A percentile compares a stretch with the other conserved stretches of the same genome.
These are phyloP conservation scores for Verticillium albo-atrum DNA, from an alignment of 2,329 filamentous ascomycete species.

Conservation along the genomic window DNA sequence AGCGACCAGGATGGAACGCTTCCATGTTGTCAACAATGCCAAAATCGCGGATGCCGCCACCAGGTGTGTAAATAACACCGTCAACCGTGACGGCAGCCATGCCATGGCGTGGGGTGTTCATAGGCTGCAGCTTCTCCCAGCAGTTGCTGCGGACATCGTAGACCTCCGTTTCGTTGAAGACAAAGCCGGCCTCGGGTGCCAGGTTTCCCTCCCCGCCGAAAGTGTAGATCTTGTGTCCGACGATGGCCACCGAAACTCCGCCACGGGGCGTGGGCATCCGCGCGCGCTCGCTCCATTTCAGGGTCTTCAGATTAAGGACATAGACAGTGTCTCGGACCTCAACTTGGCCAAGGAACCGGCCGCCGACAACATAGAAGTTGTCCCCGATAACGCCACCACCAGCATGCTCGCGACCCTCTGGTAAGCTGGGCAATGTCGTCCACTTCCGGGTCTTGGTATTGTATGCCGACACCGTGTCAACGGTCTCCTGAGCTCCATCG, in stretches of 20 bases:
- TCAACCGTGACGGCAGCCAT: conserved; percentile 22
- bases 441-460: background rate
- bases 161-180: conserved; percentile 23
- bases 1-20: no score
- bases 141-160: conserved; percentile 21
- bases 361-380: conserved; percentile 31
- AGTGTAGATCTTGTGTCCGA: conserved; percentile 23
- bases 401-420: conserved; percentile 29
- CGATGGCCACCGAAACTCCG: conserved; percentile 21
- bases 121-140: conserved; percentile 19
- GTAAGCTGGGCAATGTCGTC: conserved; percentile 20
- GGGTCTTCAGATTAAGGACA: conserved; percentile 10
- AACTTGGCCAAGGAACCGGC: conserved; percentile 21
- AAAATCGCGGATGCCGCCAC: conserved; percentile 19
- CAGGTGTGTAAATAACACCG: conserved; percentile 25
- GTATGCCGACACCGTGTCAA: background rate
- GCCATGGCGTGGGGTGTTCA: conserved; percentile 28
- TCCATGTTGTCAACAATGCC: no score
- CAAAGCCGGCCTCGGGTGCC: conserved; percentile 7
- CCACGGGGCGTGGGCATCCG: conserved; percentile 33
- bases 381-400: conserved; percentile 20
- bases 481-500: conserved; percentile 4
- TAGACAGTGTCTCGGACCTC: conserved; percentile 30
- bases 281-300: conserved; percentile 20
- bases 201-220: conserved; percentile 33